Evolutionary conservation across 768 basidiomycete genomes (phyloP).

Genomic region (Nidula microcarpa): DNA sequence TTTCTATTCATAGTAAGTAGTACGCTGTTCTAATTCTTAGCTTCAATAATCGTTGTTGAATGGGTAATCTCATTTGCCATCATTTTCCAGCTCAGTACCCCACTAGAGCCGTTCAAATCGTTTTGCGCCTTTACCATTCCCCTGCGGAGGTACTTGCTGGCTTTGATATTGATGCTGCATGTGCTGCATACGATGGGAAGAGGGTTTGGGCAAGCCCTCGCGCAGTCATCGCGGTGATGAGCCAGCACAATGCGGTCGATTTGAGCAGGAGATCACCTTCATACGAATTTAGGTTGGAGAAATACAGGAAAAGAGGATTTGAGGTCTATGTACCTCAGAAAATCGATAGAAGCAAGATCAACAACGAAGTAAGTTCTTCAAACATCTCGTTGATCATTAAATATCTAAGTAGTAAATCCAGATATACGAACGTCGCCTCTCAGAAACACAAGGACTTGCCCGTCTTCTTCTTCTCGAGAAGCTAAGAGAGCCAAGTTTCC

Average conservation of each 20-base stretch:
- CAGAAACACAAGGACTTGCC: constrained; percentile 54
- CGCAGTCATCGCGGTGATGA: constrained; percentile 59
- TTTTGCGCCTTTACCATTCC: constrained; percentile 59
- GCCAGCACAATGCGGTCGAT: constrained; percentile 62
- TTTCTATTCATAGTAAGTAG: constrained; percentile 57
- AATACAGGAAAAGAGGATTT: constrained; percentile 51
- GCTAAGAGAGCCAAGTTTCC: constrained; percentile 38
- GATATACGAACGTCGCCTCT: constrained; percentile 62
- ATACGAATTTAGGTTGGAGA: constrained; percentile 59
- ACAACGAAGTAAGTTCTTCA: constrained; percentile 47
- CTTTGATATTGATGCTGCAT: constrained; percentile 66
- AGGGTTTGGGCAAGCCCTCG: constrained; percentile 62
- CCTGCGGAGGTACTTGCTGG: constrained; percentile 66
- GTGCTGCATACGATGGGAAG: constrained; percentile 42
- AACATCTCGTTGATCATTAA: not conserved
- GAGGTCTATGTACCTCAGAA: constrained; percentile 52
- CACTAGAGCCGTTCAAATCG: constrained; percentile 63
- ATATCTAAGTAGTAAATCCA: not conserved
- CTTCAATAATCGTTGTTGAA: not conserved
- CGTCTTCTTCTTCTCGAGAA: constrained; percentile 62
- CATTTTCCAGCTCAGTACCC: constrained; percentile 52
- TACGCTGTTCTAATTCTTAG: not conserved
- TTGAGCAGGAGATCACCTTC: constrained; percentile 63
- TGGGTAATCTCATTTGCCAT: constrained; percentile 10
- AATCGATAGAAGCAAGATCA: constrained; percentile 46